A percentile compares a stretch with the other conserved stretches of the same genome.
phyloP scores from a whole-genome alignment of 768 basidiomycete genomes.

The Leucosporidium yakuticum region DNA sequence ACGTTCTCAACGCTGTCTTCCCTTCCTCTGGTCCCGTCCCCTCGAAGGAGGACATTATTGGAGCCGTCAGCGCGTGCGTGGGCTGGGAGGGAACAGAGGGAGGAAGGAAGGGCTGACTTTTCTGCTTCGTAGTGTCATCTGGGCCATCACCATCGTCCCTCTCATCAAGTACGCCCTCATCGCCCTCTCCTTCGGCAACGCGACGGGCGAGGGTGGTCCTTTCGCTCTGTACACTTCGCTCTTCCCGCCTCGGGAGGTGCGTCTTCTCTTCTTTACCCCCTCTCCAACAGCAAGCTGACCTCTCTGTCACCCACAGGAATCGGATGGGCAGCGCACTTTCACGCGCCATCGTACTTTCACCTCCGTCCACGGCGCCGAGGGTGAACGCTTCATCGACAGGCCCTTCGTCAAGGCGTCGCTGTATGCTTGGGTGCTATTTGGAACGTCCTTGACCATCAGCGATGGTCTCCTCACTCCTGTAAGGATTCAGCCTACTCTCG shows the following conservation, averaged over 20 bases:
- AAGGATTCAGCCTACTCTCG: not conserved
- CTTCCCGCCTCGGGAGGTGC: constrained; percentile 50
- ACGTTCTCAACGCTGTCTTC: constrained; percentile 57
- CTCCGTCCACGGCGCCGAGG: constrained; percentile 42
- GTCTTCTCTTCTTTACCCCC: not conserved
- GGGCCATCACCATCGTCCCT: constrained; percentile 59
- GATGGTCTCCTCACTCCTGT: constrained; percentile 59
- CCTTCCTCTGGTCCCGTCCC: constrained; percentile 51
- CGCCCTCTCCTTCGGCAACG: constrained; percentile 48
- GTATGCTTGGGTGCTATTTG: constrained; percentile 53
- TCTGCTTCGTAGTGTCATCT: constrained; percentile 48
- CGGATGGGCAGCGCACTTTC: constrained; percentile 53
- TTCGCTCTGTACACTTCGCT: constrained; percentile 51
- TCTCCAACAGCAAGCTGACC: not conserved
- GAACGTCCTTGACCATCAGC: constrained; percentile 54
- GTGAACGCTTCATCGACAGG: constrained; percentile 4
- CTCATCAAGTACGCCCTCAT: constrained; percentile 59
- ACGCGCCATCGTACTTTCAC: constrained; percentile 40
- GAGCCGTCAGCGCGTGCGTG: constrained; percentile 51
- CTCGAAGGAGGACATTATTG: constrained; percentile 57
- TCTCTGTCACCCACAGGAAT: constrained; percentile 38
- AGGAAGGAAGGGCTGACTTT: not conserved
- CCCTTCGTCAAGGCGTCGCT: constrained; percentile 5
- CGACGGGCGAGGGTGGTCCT: constrained; percentile 60
- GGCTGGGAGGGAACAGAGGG: too few relatives aligned